phyloP scores from a whole-genome alignment of 352 stramenopile species.

The Blastocystis sp. region DNA sequence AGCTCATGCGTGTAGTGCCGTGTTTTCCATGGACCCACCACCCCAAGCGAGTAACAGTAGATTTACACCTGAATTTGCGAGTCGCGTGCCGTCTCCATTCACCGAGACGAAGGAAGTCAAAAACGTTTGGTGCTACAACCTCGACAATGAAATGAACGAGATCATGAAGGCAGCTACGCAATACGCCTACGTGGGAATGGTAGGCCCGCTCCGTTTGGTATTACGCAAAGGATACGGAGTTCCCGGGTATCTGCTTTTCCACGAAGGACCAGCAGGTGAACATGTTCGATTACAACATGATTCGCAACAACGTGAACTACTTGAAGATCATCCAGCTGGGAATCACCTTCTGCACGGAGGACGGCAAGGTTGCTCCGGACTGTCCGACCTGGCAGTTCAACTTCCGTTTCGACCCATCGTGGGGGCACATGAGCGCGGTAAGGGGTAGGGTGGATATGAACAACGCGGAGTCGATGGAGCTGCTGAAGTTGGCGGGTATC shows the following conservation, averaged over 20 bases:
- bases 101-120: neutral
- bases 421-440: neutral
- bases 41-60: conserved; percentile 20
- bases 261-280: conserved; percentile 52
- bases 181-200: conserved; percentile 65
- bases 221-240: conserved; percentile 62
- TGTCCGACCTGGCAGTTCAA: conserved; percentile 69
- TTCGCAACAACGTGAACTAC: conserved; percentile 64
- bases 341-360: conserved; percentile 58
- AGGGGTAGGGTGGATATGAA: conserved; percentile 39
- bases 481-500: conserved; percentile 39
- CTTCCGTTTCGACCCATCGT: conserved; percentile 62
- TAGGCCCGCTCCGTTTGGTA: neutral
- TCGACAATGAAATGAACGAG: conserved; percentile 65
- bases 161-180: conserved; percentile 60
- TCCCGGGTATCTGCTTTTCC: conserved; percentile 63
- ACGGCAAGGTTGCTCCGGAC: conserved; percentile 47
- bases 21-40: conserved; percentile 1
- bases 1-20: neutral
- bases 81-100: neutral
- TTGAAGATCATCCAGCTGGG: conserved; percentile 67
- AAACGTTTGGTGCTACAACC: conserved; percentile 67
- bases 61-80: conserved; percentile 27
- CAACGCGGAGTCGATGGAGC: conserved; percentile 64
- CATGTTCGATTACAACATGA: conserved; percentile 55